phyloP scores from a whole-genome alignment of 1,284 basidiomycete genomes.

The Melampsora abietis-canadensis region DNA sequence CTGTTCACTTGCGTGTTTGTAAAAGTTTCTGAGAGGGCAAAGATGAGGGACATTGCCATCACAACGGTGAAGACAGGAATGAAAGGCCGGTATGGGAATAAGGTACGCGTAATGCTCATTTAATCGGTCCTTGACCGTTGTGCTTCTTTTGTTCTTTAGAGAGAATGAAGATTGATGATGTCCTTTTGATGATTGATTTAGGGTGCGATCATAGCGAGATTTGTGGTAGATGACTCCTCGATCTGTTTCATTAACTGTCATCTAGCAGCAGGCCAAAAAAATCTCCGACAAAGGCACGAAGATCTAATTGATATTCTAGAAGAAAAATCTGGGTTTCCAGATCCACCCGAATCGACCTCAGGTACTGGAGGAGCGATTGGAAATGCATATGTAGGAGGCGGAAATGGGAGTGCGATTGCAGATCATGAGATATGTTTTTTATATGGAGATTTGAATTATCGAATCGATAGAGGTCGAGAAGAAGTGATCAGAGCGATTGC shows the following conservation, averaged over 20 bases:
- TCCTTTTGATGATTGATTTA: constrained; percentile 50
- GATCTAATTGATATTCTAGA: constrained; percentile 83
- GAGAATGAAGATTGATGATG: neutral
- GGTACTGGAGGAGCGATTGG: constrained; percentile 1
- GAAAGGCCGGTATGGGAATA: constrained; percentile 89
- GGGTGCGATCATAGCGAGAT: constrained; percentile 86
- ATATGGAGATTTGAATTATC: constrained; percentile 80
- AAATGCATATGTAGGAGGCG: constrained; percentile 72
- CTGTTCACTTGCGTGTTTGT: constrained; percentile 84
- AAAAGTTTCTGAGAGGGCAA: constrained; percentile 62
- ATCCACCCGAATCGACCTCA: constrained; percentile 57
- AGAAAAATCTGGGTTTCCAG: constrained; percentile 68
- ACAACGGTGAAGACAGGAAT: constrained; percentile 85
- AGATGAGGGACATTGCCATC: constrained; percentile 69
- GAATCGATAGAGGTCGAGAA: constrained; percentile 84
- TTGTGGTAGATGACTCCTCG: constrained; percentile 76
- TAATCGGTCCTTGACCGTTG: neutral
- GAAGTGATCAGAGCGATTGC: constrained; percentile 68
- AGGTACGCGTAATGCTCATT: constrained; percentile 60
- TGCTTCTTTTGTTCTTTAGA: neutral
- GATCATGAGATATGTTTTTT: constrained; percentile 93
- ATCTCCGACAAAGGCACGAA: constrained; percentile 74
- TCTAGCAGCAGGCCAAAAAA: constrained; percentile 85
- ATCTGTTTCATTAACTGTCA: constrained; percentile 94
- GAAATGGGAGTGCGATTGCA: constrained; percentile 86